These are phyloP conservation scores for Mycena polygramma DNA, from an alignment of 768 basidiomycete species.

Conservation along the genomic window DNA sequence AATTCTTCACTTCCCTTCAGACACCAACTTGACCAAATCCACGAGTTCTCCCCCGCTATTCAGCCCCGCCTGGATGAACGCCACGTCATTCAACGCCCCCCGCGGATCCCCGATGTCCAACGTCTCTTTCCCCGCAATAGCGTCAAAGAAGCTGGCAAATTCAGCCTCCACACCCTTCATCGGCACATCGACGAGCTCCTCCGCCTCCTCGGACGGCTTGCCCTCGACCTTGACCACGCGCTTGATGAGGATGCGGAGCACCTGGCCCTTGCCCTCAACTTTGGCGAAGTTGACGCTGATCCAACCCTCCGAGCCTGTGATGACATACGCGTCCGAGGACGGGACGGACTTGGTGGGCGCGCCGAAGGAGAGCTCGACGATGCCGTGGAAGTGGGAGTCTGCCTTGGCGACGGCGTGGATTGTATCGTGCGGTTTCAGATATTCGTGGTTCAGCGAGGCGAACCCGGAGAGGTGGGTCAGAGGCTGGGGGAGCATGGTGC, in stretches of 20 bases:
- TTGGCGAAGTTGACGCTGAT: constrained; percentile 58
- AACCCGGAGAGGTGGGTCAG: constrained; percentile 72
- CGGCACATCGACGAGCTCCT: constrained; percentile 64
- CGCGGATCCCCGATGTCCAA: constrained; percentile 67
- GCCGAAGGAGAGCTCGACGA: constrained; percentile 73
- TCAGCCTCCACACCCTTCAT: constrained; percentile 68
- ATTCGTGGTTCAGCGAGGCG: constrained; percentile 76
- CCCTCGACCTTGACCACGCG: constrained; percentile 50
- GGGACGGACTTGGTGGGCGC: constrained; percentile 62
- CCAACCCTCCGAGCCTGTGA: constrained; percentile 77
- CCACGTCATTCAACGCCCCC: constrained; percentile 79
- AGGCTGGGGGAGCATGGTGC: constrained; percentile 67
- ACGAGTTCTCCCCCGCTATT: constrained; percentile 73
- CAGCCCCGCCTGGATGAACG: constrained; percentile 83
- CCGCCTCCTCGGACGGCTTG: constrained; percentile 59
- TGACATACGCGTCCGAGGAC: constrained; percentile 54
- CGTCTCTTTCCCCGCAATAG: constrained; percentile 60
- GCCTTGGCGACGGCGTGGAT: constrained; percentile 70
- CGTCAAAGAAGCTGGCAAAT: constrained; percentile 70
- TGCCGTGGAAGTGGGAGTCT: constrained; percentile 67
- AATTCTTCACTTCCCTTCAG: constrained; percentile 33
- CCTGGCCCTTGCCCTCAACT: constrained; percentile 38
- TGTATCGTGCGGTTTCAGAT: constrained; percentile 86
- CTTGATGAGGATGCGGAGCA: constrained; percentile 57
- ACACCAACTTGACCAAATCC: constrained; percentile 61